Percentiles rank a stretch among this genome's conserved stretches.
Evolutionary conservation across 441 rosid species (phyloP).

Genomic region (Raphanus hybrid): DNA sequence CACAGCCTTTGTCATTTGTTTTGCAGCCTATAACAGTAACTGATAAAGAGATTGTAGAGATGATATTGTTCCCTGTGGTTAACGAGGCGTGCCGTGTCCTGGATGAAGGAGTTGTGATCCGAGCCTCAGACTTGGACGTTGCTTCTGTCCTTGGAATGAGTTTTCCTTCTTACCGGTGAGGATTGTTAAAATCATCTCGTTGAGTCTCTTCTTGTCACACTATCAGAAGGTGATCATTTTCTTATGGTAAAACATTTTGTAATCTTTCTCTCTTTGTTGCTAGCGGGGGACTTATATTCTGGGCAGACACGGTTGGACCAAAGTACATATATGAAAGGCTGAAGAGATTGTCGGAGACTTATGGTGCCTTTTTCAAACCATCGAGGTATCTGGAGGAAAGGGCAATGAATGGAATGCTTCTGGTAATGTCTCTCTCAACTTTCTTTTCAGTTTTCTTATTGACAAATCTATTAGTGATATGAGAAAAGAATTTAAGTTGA

Average conservation of each 20-base stretch:
- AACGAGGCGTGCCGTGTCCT: conserved; percentile 94
- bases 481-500: not conserved
- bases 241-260: conserved; percentile 5
- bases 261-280: conserved; percentile 21
- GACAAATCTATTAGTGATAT: not conserved
- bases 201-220: not conserved
- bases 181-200: not conserved
- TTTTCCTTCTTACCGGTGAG: conserved; percentile 92
- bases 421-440: conserved; percentile 56
- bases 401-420: conserved; percentile 63
- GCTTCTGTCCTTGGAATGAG: conserved; percentile 98
- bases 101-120: conserved; percentile 84
- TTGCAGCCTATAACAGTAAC: conserved; percentile 74
- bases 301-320: conserved; percentile 79
- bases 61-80: conserved; percentile 91
- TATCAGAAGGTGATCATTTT: not conserved
- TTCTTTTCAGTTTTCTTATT: not conserved
- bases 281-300: conserved; percentile 85
- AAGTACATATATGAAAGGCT: conserved; percentile 65
- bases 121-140: conserved; percentile 89
- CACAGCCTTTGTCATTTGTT: conserved; percentile 18
- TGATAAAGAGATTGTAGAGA: conserved; percentile 86
- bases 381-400: conserved; percentile 89
- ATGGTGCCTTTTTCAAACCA: conserved; percentile 79
- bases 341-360: conserved; percentile 68